Evolutionary conservation across 1,284 basidiomycete genomes (phyloP), one percentile per base, ranked within the genome.

Genomic region (Malassezia globosa): DNA sequence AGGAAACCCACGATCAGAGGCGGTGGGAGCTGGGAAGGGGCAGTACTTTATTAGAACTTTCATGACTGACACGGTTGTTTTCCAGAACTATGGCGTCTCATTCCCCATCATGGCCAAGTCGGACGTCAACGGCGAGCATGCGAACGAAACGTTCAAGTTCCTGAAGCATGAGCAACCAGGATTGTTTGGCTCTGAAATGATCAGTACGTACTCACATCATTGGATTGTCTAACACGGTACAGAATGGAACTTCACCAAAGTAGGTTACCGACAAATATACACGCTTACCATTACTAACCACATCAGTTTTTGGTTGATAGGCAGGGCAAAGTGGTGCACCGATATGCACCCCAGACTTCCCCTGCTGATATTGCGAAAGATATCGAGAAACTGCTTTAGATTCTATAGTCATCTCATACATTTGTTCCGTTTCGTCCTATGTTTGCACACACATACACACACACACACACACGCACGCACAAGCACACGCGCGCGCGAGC

Each of bases 101-200:
- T 68, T 70, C 58, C 63, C 64, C 24, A 68, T 71, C 45, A 69
- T 71, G 66, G 59, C 63, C 51, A 76, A 62, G 74, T 75, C 63
- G 65, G 84, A 92, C 46, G 88, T 92, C 46, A 94, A 92, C 71
- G 87, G 88, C 10, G 79, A 82, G 64, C 69, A 75, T 58, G 73
- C 77, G 60, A 87, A 86, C 73, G 78, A 84, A 64, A 84, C 87
- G 7, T 90, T 80, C 76, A 79, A 83, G 54, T 90, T 81, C 80
- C 79, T 92, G 63, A 92, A 92, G 78, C 74, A 76, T 37, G 75
- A 85, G 73, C 84, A 85, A 73, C 57, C 81, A 2, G 84, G 84
- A 7, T 61, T 86, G 34, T 70, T 87, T 38, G 84, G 85, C 24
- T 73, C 85, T 43, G 77, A 79, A 16, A 77, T 82, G 44, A 85